These are phyloP conservation scores for Colletotrichum sp. DNA, from an alignment of 2,329 filamentous ascomycete genomes.

Conservation along the genomic window DNA sequence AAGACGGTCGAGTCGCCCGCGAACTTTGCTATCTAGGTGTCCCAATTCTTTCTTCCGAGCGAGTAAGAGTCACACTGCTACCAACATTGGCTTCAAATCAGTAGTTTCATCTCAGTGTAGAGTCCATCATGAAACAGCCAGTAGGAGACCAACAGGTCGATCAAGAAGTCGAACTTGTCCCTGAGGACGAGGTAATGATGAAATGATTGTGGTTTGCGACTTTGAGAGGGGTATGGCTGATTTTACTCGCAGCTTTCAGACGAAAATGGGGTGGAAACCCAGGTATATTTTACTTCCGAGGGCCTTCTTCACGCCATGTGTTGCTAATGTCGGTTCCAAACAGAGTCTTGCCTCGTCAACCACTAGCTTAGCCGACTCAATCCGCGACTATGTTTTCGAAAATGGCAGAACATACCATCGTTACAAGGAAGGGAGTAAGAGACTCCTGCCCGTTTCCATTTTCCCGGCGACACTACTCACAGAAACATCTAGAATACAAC, in stretches of 20 bases:
- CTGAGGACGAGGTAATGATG: neutral
- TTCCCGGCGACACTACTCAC: neutral
- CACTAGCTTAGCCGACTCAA: neutral
- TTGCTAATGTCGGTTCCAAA: neutral
- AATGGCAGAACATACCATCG: neutral
- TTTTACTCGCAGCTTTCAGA: neutral
- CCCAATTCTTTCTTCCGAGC: neutral
- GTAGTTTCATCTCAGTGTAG: accelerated
- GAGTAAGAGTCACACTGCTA: neutral
- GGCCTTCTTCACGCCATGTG: neutral
- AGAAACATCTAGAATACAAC: neutral
- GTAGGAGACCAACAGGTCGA: neutral
- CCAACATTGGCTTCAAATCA: neutral
- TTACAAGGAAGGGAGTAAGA: neutral
- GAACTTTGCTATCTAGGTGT: neutral
- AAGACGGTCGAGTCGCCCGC: neutral
- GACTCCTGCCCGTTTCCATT: neutral
- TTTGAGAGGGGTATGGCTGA: neutral
- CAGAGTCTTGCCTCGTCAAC: neutral
- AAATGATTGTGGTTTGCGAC: neutral
- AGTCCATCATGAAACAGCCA: neutral
- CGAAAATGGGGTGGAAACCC: neutral
- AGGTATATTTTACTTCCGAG: neutral
- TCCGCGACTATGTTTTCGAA: neutral
- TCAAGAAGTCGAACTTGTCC: neutral